Percentiles rank a stretch among this genome's conserved stretches.
Evolutionary conservation across 495 filamentous ascomycete genomes (phyloP).

Genomic region (Rusavskia elegans): DNA sequence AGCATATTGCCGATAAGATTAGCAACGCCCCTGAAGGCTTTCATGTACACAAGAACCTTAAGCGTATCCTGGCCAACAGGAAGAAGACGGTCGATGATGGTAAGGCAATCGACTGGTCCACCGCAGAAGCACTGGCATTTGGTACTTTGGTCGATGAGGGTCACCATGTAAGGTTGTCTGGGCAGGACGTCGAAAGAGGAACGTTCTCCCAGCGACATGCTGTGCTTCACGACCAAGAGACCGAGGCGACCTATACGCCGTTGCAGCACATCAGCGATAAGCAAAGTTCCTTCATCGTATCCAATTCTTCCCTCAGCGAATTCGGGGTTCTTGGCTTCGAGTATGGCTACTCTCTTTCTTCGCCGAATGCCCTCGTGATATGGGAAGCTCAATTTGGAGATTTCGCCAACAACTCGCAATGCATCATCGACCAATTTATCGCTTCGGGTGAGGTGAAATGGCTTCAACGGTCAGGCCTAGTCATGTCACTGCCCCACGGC

Average conservation of each 20-base stretch:
- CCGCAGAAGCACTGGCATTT: conserved; percentile 91
- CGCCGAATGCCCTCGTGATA: conserved; percentile 91
- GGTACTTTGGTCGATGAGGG: conserved; percentile 81
- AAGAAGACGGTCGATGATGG: conserved; percentile 89
- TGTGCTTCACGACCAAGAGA: conserved; percentile 94
- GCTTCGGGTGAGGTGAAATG: conserved; percentile 96
- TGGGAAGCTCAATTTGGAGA: conserved; percentile 99
- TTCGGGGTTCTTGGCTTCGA: conserved; percentile 93
- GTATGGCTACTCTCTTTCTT: conserved; percentile 94
- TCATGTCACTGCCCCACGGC: conserved; percentile 88
- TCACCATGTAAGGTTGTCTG: conserved; percentile 90
- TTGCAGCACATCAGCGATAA: conserved; percentile 75
- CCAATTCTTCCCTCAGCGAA: conserved; percentile 92
- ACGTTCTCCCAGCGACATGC: conserved; percentile 98
- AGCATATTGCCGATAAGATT: conserved; percentile 66
- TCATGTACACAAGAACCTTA: conserved; percentile 79
- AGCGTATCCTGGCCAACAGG: conserved; percentile 82
- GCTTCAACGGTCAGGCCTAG: conserved; percentile 90
- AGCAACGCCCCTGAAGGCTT: conserved; percentile 68
- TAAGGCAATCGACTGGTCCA: conserved; percentile 93
- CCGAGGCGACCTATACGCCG: conserved; percentile 80
- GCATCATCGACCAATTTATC: conserved; percentile 97
- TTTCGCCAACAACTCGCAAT: conserved; percentile 98
- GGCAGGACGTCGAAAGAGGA: conserved; percentile 97
- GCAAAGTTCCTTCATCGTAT: conserved; percentile 89